Evolutionary conservation across 2,329 filamentous ascomycete genomes (phyloP).

Genomic region (Phymatotrichopsis omnivora): DNA sequence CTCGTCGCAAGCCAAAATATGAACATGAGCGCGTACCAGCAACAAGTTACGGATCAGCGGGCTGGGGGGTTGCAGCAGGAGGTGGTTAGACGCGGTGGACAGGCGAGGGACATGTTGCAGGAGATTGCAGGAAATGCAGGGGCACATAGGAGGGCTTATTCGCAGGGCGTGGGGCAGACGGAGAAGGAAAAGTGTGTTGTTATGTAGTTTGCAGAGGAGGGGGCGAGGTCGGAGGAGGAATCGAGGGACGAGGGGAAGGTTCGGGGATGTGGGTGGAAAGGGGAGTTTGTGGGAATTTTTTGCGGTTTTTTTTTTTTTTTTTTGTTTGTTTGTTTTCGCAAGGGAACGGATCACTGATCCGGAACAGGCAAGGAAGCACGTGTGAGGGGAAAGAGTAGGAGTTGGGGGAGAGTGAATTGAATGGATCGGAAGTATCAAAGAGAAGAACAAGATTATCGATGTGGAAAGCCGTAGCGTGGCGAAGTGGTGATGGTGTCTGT

Average conservation of each 20-base stretch:
- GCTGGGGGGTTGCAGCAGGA: constrained; percentile 3
- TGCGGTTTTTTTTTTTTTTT: background rate
- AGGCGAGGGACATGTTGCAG: constrained; percentile 14
- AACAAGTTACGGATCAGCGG: background rate
- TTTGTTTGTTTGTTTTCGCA: background rate
- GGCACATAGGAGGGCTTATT: too few species aligned
- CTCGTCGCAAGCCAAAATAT: background rate
- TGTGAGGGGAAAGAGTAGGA: background rate
- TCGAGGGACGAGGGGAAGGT: too few species aligned
- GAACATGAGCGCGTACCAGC: constrained; percentile 5
- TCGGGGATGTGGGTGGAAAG: too few species aligned
- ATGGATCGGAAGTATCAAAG: too few species aligned
- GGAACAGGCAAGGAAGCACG: too few species aligned
- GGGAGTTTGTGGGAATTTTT: too few species aligned
- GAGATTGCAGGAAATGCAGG: constrained; percentile 11
- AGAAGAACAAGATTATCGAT: too few species aligned
- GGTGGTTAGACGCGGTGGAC: background rate
- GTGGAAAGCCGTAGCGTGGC: too few species aligned
- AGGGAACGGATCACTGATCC: background rate
- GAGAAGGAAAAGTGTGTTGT: constrained; percentile 26
- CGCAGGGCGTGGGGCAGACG: background rate
- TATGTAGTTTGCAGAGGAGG: constrained; percentile 18
- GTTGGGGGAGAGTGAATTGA: background rate
- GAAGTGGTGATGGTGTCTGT: too few species aligned
- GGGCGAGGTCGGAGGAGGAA: too few species aligned